Percentiles rank a stretch among this genome's conserved stretches.
Conservation (phyloP, 2,329 filamentous ascomycete genomes). For the Sarocladiaceae sp. region DNA sequence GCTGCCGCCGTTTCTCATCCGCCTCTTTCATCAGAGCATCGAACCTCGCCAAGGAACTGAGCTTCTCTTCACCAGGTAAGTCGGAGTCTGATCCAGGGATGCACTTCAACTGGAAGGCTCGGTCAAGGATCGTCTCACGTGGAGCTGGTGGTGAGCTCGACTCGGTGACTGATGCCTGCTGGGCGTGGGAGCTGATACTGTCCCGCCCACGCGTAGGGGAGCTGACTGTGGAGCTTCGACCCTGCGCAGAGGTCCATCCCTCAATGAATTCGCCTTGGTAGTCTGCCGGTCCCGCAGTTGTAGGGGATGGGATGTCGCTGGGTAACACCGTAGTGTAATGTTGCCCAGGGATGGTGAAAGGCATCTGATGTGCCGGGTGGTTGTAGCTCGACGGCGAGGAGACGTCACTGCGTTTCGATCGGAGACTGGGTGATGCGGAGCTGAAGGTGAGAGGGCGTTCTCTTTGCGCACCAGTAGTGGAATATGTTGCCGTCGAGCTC, state of each 20-base stretch:
- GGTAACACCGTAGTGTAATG: slow-evolving; percentile 47
- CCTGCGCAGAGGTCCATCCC: slow-evolving; percentile 54
- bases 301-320: slow-evolving; percentile 51
- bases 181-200: slow-evolving; percentile 46
- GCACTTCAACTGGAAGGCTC: slow-evolving; percentile 56
- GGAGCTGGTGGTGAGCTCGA: slow-evolving; percentile 46
- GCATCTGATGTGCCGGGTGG: slow-evolving; percentile 31
- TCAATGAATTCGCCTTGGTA: slow-evolving; percentile 51
- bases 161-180: slow-evolving; percentile 30
- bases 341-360: slow-evolving; percentile 33
- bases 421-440: slow-evolving; percentile 54
- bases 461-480: slow-evolving; percentile 31
- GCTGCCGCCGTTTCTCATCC: slow-evolving; percentile 43
- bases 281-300: slow-evolving; percentile 35
- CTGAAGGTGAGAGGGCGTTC: slow-evolving; percentile 46
- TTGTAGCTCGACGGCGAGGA: slow-evolving; percentile 51
- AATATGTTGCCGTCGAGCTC: slow-evolving; percentile 40
- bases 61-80: slow-evolving; percentile 52
- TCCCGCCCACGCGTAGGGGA: slow-evolving; percentile 50
- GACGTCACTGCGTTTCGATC: slow-evolving; percentile 56
- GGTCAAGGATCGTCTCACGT: slow-evolving; percentile 60
- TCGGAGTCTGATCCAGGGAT: slow-evolving; percentile 55
- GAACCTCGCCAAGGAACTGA: slow-evolving; percentile 59
- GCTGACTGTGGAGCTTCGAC: slow-evolving; percentile 50
- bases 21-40: slow-evolving; percentile 59